A percentile compares a stretch with the other conserved stretches of the same genome.
Conservation (phyloP, 768 basidiomycete species). For the Calocybe gangraenosa region DNA sequence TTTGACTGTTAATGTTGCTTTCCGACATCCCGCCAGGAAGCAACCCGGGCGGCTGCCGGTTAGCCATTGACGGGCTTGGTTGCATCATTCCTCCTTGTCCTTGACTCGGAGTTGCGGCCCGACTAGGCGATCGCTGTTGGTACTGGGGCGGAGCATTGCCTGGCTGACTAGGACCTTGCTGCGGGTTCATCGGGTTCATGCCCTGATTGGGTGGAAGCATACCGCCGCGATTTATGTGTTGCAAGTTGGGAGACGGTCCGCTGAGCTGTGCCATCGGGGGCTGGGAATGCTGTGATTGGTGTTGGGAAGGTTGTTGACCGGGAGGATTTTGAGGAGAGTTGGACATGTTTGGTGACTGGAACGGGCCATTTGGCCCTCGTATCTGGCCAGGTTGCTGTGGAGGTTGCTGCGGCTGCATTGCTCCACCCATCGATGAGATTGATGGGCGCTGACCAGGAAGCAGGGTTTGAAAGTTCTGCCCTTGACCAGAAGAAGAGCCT, state of each 20-base stretch:
- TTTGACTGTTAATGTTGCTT: constrained; percentile 33
- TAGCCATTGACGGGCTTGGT: constrained; percentile 53
- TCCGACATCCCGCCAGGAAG: constrained; percentile 15
- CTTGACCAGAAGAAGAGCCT: constrained; percentile 21
- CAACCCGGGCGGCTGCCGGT: constrained; percentile 38
- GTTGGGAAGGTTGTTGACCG: constrained; percentile 19
- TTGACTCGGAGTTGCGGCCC: constrained; percentile 34
- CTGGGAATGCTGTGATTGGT: constrained; percentile 24
- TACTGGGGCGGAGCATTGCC: constrained; percentile 32
- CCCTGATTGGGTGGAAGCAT: constrained; percentile 49
- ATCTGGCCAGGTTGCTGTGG: constrained; percentile 14
- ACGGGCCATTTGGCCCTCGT: constrained; percentile 48
- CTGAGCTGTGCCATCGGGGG: constrained; percentile 45
- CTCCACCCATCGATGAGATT: constrained; percentile 13
- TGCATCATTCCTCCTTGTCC: constrained; percentile 37
- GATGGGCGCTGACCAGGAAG: constrained; percentile 14
- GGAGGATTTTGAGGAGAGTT: constrained; percentile 50
- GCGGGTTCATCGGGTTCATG: constrained; percentile 33
- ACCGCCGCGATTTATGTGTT: constrained; percentile 32
- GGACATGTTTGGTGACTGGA: constrained; percentile 63
- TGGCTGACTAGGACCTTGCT: constrained; percentile 23
- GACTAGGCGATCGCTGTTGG: constrained; percentile 54
- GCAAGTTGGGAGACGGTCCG: constrained; percentile 50
- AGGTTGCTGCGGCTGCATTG: constrained; percentile 19
- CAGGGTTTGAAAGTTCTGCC: constrained; percentile 23